These are phyloP conservation scores for Linanthus parryae DNA, from an alignment of 148 eudicot genomes.

Conservation along the genomic window DNA sequence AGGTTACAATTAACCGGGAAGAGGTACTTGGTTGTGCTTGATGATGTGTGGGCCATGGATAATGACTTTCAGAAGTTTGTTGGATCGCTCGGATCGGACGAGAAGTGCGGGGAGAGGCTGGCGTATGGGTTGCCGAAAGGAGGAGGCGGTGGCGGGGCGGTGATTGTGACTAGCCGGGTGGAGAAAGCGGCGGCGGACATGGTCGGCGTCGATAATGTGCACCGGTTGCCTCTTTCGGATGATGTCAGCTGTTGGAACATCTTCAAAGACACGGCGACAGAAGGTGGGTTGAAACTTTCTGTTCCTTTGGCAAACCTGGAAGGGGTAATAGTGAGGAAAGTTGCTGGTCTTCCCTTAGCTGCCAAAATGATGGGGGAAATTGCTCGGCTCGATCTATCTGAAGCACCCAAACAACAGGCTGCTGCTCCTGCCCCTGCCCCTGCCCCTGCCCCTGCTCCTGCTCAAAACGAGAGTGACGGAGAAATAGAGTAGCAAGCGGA, in stretches of 20 bases:
- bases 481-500: too few relatives aligned
- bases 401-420: too few relatives aligned
- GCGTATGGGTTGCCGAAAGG: constrained; percentile 29
- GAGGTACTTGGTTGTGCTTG: constrained; percentile 28
- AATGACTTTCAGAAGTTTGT: neutral
- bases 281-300: constrained; percentile 1
- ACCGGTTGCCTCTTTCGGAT: constrained; percentile 5
- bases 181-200: constrained; percentile 8
- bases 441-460: too few relatives aligned
- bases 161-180: constrained; percentile 16
- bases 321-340: constrained; percentile 1
- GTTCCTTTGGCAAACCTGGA: neutral
- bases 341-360: constrained; percentile 12
- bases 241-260: constrained; percentile 15
- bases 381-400: too few relatives aligned
- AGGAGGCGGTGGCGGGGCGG: constrained; percentile 21
- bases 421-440: too few relatives aligned
- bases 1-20: constrained; percentile 18
- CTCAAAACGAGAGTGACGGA: too few relatives aligned
- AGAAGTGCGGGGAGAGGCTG: too few relatives aligned
- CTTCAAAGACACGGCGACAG: constrained; percentile 12
- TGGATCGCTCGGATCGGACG: neutral
- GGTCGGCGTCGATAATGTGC: constrained; percentile 26
- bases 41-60: too few relatives aligned
- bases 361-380: constrained; percentile 18